Evolutionary conservation across 495 filamentous ascomycete species (phyloP).

Genomic region (Penicillium fimorum): DNA sequence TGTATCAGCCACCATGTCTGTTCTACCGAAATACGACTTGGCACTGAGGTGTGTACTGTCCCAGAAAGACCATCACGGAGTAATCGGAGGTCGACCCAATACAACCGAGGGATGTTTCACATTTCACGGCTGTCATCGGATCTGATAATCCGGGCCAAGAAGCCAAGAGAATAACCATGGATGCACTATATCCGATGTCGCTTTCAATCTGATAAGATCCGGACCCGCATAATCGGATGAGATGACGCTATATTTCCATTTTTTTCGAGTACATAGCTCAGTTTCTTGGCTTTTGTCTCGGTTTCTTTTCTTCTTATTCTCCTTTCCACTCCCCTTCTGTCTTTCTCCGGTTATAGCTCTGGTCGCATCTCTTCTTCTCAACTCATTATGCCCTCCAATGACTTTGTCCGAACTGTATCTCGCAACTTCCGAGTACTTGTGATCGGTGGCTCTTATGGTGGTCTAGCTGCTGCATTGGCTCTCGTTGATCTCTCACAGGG

Average conservation of each 20-base stretch:
- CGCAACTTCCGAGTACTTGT: constrained; percentile 48
- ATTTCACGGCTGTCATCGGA: constrained; percentile 3
- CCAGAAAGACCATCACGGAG: neutral
- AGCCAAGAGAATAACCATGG: neutral
- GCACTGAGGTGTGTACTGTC: neutral
- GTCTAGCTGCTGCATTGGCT: constrained; percentile 58
- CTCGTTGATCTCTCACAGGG: constrained; percentile 58
- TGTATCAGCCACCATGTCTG: neutral
- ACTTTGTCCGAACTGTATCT: constrained; percentile 23
- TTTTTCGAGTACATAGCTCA: neutral
- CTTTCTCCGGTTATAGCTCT: neutral
- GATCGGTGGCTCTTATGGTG: constrained; percentile 64
- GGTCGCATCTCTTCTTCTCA: neutral
- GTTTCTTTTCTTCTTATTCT: neutral
- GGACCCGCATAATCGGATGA: constrained; percentile 3
- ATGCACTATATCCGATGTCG: constrained; percentile 9
- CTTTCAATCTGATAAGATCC: constrained; percentile 14
- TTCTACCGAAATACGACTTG: neutral
- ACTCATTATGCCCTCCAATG: constrained; percentile 34
- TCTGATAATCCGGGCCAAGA: constrained; percentile 14
- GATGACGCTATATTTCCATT: neutral
- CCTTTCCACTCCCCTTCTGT: neutral
- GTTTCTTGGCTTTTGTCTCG: neutral
- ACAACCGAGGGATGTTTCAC: neutral
- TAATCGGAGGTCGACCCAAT: neutral